Evolutionary conservation across 495 filamentous ascomycete species (phyloP).

Genomic region (Melanomma pulvis-pyrius): DNA sequence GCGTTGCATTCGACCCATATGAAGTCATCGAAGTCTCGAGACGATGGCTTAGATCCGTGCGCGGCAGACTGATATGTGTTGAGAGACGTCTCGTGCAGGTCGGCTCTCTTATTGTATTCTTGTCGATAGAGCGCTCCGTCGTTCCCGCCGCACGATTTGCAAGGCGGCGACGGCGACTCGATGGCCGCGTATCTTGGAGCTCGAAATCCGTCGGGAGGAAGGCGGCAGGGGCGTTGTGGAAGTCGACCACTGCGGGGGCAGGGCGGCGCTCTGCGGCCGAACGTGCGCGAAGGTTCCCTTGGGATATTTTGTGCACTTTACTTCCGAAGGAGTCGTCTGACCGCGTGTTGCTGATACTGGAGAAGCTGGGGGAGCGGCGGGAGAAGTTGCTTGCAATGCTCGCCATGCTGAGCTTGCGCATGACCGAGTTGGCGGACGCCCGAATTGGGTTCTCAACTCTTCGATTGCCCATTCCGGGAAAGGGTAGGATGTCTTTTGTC

Average conservation of each 20-base stretch:
- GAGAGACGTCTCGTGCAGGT: slow-evolving; percentile 31
- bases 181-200: slow-evolving; percentile 31
- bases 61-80: slow-evolving; percentile 26
- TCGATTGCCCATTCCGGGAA: slow-evolving; percentile 76
- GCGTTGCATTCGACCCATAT: slow-evolving; percentile 15
- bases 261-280: slow-evolving; percentile 28
- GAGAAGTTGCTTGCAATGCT: slow-evolving; percentile 67
- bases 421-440: slow-evolving; percentile 73
- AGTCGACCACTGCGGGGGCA: slow-evolving; percentile 39
- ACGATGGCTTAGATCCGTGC: slow-evolving; percentile 1
- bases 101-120: slow-evolving; percentile 26
- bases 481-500: slow-evolving; percentile 80
- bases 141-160: slow-evolving; percentile 35
- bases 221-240: slow-evolving; percentile 42
- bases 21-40: slow-evolving; percentile 3
- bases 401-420: slow-evolving; percentile 79
- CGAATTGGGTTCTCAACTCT: slow-evolving; percentile 68
- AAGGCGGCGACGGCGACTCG: slow-evolving; percentile 21
- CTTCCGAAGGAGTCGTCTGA: slow-evolving; percentile 40
- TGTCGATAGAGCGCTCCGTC: slow-evolving; percentile 22
- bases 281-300: slow-evolving; percentile 18
- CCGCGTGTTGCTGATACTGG: slow-evolving; percentile 44
- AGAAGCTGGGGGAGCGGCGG: slow-evolving; percentile 60
- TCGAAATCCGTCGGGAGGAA: slow-evolving; percentile 49
- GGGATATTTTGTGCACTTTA: slow-evolving; percentile 18